Evolutionary conservation across 1,284 basidiomycete genomes (phyloP).

Genomic region (Afroboletus lepidellus): DNA sequence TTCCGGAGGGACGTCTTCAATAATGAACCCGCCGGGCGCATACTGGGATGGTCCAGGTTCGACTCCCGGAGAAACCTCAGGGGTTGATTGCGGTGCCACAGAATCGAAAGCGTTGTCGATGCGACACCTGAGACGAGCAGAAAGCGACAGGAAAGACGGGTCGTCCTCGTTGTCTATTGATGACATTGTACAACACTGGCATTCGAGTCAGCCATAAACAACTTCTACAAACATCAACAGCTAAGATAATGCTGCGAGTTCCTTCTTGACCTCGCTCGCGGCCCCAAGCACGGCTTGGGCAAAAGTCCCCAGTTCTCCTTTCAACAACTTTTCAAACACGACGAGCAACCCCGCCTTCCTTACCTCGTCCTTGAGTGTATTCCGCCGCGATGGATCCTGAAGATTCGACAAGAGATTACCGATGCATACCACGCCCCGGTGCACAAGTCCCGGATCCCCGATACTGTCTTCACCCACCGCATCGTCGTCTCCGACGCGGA

Average conservation of each 20-base stretch:
- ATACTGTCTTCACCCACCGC: conserved; percentile 33
- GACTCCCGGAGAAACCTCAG: conserved; percentile 3
- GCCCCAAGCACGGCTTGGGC: conserved; percentile 39
- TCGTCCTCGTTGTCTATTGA: conserved; percentile 22
- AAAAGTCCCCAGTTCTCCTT: conserved; percentile 35
- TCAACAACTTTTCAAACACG: conserved; percentile 49
- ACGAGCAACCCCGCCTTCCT: conserved; percentile 48
- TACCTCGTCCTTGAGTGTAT: conserved; percentile 48
- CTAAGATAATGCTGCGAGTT: conserved; percentile 24
- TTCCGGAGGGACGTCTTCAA: conserved; percentile 17
- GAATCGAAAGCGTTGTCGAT: conserved; percentile 33
- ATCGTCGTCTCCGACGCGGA: conserved; percentile 31
- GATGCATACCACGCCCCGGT: conserved; percentile 73
- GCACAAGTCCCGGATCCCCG: conserved; percentile 60
- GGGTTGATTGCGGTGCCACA: conserved; percentile 1
- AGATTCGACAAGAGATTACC: conserved; percentile 59
- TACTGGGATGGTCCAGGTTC: conserved; percentile 14
- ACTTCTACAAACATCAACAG: conserved; percentile 1
- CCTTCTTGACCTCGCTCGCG: conserved; percentile 47
- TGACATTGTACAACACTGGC: conserved; percentile 10
- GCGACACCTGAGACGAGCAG: conserved; percentile 19
- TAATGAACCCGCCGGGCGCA: conserved; percentile 31
- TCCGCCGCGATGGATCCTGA: conserved; percentile 37
- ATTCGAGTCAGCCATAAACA: not conserved
- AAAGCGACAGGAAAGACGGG: conserved; percentile 23